phyloP scores from a whole-genome alignment of 441 rosid species.

The Gossypium davidsonii region DNA sequence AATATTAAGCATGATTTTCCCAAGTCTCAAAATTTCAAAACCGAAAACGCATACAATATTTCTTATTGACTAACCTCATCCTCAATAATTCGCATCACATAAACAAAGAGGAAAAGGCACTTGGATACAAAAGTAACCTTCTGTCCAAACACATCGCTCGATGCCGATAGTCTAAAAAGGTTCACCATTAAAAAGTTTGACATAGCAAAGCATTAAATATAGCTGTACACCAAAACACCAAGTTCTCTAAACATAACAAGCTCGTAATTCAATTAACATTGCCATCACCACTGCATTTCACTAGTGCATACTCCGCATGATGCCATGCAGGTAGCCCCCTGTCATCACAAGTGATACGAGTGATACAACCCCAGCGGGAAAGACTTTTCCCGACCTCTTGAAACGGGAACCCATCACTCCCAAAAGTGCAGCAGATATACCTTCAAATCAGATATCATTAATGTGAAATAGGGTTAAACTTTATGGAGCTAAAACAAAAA shows the following conservation, averaged over 20 bases:
- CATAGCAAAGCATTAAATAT: neutral
- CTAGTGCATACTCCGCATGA: constrained; percentile 56
- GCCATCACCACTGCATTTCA: neutral
- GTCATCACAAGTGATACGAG: constrained; percentile 71
- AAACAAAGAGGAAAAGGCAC: neutral
- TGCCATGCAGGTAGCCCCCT: constrained; percentile 74
- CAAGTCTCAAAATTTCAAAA: neutral
- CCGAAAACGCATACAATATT: neutral
- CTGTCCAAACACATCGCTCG: neutral
- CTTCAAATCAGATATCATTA: constrained; percentile 29
- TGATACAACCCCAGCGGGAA: constrained; percentile 86
- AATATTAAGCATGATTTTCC: neutral
- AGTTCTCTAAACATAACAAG: constrained; percentile 1
- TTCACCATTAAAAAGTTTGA: neutral
- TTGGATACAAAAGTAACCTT: neutral
- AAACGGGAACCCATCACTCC: constrained; percentile 85
- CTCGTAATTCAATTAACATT: neutral
- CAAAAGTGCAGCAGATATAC: constrained; percentile 60
- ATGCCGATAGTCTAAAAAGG: constrained; percentile 3
- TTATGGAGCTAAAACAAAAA: neutral
- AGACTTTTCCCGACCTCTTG: constrained; percentile 57
- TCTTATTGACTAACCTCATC: neutral
- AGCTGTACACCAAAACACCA: neutral
- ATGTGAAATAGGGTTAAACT: neutral
- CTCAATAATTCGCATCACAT: neutral